phyloP scores from a whole-genome alignment of 2,329 filamentous ascomycete species.

The Teratosphaeriaceae sp. region DNA sequence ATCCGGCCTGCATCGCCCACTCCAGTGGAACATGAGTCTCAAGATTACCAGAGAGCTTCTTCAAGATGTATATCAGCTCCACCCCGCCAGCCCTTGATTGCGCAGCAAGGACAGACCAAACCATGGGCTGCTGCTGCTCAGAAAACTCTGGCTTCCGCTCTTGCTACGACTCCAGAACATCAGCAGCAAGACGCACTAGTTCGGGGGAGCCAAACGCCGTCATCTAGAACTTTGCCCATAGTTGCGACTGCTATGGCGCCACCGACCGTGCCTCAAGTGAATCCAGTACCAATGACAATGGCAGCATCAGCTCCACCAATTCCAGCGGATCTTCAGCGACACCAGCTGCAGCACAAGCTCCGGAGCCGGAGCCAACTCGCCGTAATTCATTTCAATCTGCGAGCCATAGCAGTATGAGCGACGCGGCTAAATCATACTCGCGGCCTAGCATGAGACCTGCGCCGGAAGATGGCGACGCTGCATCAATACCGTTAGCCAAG shows the following conservation, averaged over 20 bases:
- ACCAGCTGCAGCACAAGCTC: not conserved
- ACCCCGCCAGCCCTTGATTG: not conserved
- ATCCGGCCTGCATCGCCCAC: not conserved
- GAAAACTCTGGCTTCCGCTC: not conserved
- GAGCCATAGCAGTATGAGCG: conserved; percentile 12
- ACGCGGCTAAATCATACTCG: conserved; percentile 16
- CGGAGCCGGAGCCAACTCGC: not conserved
- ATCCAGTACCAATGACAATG: not conserved
- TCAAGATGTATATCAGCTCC: conserved; percentile 1
- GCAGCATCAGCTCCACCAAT: not conserved
- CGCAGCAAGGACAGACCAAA: not conserved
- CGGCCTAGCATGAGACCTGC: conserved; percentile 20
- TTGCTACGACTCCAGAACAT: not conserved
- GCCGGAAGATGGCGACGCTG: conserved; percentile 12
- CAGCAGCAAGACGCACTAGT: too few relatives aligned
- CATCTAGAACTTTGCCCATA: too few relatives aligned
- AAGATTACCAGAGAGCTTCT: not conserved
- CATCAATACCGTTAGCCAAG: not conserved
- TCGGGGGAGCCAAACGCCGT: too few relatives aligned
- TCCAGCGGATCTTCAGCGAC: not conserved
- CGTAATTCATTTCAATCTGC: not conserved
- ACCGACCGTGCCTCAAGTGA: not conserved
- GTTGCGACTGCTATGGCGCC: too few relatives aligned
- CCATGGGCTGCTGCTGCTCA: not conserved
- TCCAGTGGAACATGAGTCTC: not conserved